Conservation (phyloP, 352 stramenopile genomes). For the Phytophthora constricta region DNA sequence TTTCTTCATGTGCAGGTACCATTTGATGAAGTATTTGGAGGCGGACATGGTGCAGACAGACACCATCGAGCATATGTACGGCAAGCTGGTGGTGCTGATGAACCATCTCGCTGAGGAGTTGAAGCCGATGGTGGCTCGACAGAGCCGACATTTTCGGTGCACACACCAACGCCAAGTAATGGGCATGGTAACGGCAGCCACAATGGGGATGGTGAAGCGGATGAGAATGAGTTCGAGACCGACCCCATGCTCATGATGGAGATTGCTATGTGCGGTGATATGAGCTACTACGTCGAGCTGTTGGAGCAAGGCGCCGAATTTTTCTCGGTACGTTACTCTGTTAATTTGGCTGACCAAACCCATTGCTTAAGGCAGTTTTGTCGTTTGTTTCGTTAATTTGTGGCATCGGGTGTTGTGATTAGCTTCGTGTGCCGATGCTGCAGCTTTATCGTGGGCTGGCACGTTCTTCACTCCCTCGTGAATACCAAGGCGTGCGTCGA, state of each 20-base stretch:
- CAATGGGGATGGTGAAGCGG: constrained; percentile 1
- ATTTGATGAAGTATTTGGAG: constrained; percentile 77
- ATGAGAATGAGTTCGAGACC: constrained; percentile 16
- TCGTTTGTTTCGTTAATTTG: too few relatives aligned
- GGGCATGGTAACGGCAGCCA: constrained; percentile 7
- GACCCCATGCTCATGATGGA: constrained; percentile 44
- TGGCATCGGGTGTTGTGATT: not conserved
- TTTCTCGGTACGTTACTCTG: constrained; percentile 61
- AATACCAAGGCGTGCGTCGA: constrained; percentile 57
- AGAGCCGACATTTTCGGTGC: constrained; percentile 37
- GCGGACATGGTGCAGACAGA: constrained; percentile 53
- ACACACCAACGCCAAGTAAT: constrained; percentile 24
- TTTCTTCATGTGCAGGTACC: constrained; percentile 55
- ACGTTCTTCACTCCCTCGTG: constrained; percentile 50
- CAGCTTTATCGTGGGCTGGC: constrained; percentile 71
- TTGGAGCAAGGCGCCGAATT: constrained; percentile 79
- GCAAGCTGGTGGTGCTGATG: constrained; percentile 62
- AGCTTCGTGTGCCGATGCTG: constrained; percentile 80
- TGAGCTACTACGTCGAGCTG: constrained; percentile 79
- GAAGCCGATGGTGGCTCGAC: constrained; percentile 49
- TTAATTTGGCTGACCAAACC: too few relatives aligned
- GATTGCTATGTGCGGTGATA: constrained; percentile 55
- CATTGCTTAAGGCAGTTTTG: not conserved
- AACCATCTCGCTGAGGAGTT: constrained; percentile 66
- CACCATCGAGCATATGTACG: constrained; percentile 70